Base-by-base conservation (phyloP, 371 early-diverging fungal genomes). In the Coemansia sp. region DNA sequence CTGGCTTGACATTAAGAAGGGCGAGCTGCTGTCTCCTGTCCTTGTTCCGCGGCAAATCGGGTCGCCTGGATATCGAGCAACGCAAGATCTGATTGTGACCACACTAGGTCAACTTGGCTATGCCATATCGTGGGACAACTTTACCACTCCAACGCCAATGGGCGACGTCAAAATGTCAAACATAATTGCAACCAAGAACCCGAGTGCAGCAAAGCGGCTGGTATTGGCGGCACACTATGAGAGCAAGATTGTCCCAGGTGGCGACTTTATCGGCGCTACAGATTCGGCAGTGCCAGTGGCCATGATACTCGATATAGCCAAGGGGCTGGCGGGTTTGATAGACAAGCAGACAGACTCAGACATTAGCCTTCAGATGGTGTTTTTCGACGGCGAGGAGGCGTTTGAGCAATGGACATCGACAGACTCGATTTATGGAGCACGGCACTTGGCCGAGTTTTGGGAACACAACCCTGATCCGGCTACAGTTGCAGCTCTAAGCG, bases 341-440 rank as follows among this genome's bases (percentile, higher is more conserved):
- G 78, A 80, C 18, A 74, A 72, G 51, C 57, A 59, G 57, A 42
- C 50, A 29, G 60, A 59, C 60, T 51, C 71, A 21, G 84, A 87
- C 14, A 81, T 86, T 16, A 90, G 92, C 0, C 27, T 96, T 34
- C 95, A 98, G 72, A 59, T 98, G 40, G 84, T 97, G 18, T 98
- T 98, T 69, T 97, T 98, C 71, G 98, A 98, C 78, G 98, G 98
- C 24, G 98, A 98, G 68, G 98, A 98, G 75, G 95, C 97, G 1
- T 94, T 93, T 72, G 71, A 70, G 14, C 67, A 84, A 0, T 97
- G 97, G 96, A 80, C 84, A 0, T 69, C 29, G 3, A 83, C 80
- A 0, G 97, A 98, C 81, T 95, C 96, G 0, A 82, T 94, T 29
- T 98, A 97, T 82, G 98, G 98, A 3, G 86, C 95, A 24, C 86